These are phyloP conservation scores for Dichomitus squalens DNA, from an alignment of 1,284 basidiomycete species.

Conservation along the genomic window DNA sequence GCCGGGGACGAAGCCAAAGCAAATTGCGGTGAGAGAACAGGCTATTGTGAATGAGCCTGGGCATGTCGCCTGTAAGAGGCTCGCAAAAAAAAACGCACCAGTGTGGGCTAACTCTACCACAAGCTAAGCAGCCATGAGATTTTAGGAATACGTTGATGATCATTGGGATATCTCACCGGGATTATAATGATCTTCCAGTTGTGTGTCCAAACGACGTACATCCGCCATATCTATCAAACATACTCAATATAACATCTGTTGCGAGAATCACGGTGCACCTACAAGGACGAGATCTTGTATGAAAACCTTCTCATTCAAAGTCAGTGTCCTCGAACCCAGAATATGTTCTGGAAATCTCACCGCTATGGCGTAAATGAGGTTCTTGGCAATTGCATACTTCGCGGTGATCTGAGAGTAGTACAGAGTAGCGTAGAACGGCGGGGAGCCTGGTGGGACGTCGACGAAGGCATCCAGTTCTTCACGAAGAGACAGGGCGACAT, in stretches of 20 bases:
- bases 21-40: no score
- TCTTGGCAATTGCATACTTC: not conserved
- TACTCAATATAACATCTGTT: no score
- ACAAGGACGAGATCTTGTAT: not conserved
- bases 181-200: slow-evolving; percentile 1
- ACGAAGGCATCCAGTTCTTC: slow-evolving; percentile 10
- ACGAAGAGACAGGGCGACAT: slow-evolving; percentile 1
- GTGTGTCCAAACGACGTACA: slow-evolving; percentile 6
- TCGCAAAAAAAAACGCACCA: not conserved
- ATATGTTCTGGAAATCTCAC: slow-evolving; percentile 1
- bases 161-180: not conserved
- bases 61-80: no score
- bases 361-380: not conserved
- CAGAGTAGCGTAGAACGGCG: slow-evolving; percentile 1
- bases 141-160: not conserved
- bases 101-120: not conserved
- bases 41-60: no score
- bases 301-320: no score
- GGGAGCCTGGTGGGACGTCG: not conserved
- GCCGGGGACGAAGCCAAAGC: no score
- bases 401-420: not conserved
- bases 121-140: not conserved
- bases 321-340: no score
- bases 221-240: slow-evolving; percentile 8
- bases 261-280: no score